Percentiles rank a stretch among this genome's conserved stretches.
These are phyloP conservation scores for Cucurbita maxima DNA, from an alignment of 306 rosid species.

Conservation along the genomic window DNA sequence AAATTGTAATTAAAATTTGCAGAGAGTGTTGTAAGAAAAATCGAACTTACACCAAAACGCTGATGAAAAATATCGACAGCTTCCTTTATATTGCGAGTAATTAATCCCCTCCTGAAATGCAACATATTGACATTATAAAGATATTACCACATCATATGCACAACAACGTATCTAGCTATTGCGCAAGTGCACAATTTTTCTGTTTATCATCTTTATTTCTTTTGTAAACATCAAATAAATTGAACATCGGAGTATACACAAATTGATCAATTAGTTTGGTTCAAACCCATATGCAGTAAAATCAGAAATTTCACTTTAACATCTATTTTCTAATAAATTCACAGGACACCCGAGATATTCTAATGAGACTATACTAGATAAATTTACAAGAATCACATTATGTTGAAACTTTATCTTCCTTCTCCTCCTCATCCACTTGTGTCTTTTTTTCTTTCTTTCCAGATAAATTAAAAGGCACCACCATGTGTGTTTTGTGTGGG, in stretches of 20 bases:
- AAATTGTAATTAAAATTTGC: neutral
- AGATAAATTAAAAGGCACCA: neutral
- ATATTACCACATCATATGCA: neutral
- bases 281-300: neutral
- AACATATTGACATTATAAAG: neutral
- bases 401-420: neutral
- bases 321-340: neutral
- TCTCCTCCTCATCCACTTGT: neutral
- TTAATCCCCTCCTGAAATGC: constrained; percentile 57
- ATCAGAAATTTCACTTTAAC: neutral
- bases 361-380: neutral
- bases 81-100: constrained; percentile 62
- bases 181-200: neutral
- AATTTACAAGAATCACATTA: neutral
- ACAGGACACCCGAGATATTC: neutral
- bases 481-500: neutral
- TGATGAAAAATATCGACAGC: constrained; percentile 72
- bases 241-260: neutral
- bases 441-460: neutral
- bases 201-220: neutral
- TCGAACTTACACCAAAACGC: constrained; percentile 51
- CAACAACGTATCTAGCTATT: neutral
- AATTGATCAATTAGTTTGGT: neutral
- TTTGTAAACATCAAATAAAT: neutral
- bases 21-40: neutral